Percentiles rank a stretch among this genome's conserved stretches.
These are phyloP conservation scores for Yarrowia alimentaria DNA, from an alignment of 805 yeast species.

Conservation along the genomic window DNA sequence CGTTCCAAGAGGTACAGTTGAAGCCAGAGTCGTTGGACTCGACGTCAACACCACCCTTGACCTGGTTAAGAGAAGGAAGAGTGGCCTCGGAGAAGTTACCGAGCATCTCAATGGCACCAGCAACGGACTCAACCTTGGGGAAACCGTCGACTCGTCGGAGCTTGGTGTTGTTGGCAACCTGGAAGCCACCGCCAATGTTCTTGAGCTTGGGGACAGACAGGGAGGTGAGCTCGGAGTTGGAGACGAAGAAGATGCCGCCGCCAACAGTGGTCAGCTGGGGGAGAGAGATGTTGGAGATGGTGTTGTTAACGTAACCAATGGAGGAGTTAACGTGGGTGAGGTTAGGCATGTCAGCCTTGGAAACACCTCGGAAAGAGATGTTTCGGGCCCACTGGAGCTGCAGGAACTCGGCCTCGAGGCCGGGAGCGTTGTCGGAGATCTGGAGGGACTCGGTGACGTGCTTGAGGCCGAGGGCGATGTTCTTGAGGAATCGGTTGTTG, in stretches of 20 bases:
- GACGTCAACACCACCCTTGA: constrained; percentile 88
- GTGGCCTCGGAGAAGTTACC: constrained; percentile 83
- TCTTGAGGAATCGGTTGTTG: constrained; percentile 78
- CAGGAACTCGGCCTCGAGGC: constrained; percentile 54
- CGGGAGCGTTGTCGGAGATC: constrained; percentile 81
- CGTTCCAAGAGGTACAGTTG: constrained; percentile 75
- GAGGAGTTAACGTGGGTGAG: constrained; percentile 76
- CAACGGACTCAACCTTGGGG: constrained; percentile 66
- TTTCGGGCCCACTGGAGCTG: constrained; percentile 81
- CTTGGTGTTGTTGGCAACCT: constrained; percentile 77
- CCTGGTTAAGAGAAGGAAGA: constrained; percentile 68
- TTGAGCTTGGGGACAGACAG: constrained; percentile 69
- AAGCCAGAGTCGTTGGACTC: constrained; percentile 68
- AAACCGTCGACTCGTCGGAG: constrained; percentile 69
- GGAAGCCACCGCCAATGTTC: constrained; percentile 89
- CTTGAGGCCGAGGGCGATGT: constrained; percentile 64
- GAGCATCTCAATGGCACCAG: constrained; percentile 80
- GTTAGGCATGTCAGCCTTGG: constrained; percentile 66
- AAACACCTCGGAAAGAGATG: constrained; percentile 77
- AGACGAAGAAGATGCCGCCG: constrained; percentile 70
- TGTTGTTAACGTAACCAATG: constrained; percentile 72
- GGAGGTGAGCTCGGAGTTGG: constrained; percentile 70
- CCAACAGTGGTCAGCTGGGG: constrained; percentile 63
- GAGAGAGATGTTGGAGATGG: constrained; percentile 45
- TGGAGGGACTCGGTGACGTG: constrained; percentile 71